A percentile compares a stretch with the other conserved stretches of the same genome.
Conservation (phyloP, 2,329 filamentous ascomycete genomes). For the Emericellopsis cladophorae region DNA sequence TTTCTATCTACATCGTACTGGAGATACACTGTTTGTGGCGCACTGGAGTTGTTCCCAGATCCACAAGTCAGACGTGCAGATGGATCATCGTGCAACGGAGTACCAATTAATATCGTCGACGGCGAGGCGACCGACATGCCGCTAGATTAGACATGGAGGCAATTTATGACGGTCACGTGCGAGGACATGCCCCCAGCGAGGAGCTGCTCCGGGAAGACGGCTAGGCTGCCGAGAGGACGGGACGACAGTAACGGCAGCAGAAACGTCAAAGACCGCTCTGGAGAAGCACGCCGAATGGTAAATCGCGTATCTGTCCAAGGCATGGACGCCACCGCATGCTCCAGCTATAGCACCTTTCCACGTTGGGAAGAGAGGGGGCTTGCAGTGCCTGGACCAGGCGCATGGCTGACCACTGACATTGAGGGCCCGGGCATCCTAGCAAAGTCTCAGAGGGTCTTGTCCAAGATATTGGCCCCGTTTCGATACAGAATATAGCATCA, state of each 20-base stretch:
- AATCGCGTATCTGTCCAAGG: background rate
- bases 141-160: conserved; percentile 27
- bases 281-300: background rate
- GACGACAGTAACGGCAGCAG: conserved; percentile 6
- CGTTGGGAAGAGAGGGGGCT: too few species aligned
- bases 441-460: too few species aligned
- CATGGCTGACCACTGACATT: too few species aligned
- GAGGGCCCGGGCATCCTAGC: too few species aligned
- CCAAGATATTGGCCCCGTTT: too few species aligned
- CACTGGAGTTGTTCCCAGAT: too few species aligned
- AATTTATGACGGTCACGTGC: conserved; percentile 9
- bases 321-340: too few species aligned
- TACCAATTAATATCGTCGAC: conserved; percentile 7
- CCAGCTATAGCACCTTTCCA: too few species aligned
- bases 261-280: background rate
- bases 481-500: too few species aligned
- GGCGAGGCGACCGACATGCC: conserved; percentile 21
- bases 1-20: too few species aligned
- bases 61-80: conserved; percentile 13
- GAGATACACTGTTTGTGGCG: too few species aligned
- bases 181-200: conserved; percentile 10
- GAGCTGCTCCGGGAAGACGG: conserved; percentile 9
- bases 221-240: conserved; percentile 8
- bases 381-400: too few species aligned
- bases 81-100: conserved; percentile 13